Evolutionary conservation across 2,329 filamentous ascomycete genomes (phyloP).

Genomic region (Teratosphaeria gauchensis): DNA sequence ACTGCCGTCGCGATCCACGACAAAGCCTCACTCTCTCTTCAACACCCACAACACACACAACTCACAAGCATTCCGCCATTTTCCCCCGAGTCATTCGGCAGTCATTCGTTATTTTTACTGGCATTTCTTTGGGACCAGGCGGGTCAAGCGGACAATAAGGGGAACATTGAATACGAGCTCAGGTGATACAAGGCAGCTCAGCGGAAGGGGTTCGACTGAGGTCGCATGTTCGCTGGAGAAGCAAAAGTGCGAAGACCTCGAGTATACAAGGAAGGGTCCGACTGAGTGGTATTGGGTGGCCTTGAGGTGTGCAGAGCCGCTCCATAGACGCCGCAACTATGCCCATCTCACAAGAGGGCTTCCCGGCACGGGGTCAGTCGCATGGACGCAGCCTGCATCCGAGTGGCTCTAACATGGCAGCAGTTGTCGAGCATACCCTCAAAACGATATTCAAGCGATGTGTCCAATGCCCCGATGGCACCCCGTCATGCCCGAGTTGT

Average conservation of each 20-base stretch:
- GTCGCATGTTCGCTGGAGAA: not conserved
- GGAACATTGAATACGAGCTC: not conserved
- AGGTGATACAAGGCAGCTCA: not conserved
- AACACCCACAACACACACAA: not conserved
- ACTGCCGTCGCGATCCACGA: too few relatives aligned
- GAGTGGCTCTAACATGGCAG: conserved; percentile 2
- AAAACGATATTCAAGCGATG: conserved; percentile 48
- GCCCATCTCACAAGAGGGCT: not conserved
- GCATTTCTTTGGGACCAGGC: not conserved
- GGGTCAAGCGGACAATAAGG: not conserved
- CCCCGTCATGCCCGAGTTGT: conserved; percentile 54
- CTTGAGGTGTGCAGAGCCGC: not conserved
- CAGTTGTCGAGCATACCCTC: conserved; percentile 17
- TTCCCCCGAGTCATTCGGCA: not conserved
- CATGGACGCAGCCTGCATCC: not conserved
- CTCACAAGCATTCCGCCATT: not conserved
- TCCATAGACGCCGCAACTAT: not conserved
- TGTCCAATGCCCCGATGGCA: conserved; percentile 42
- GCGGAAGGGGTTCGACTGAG: not conserved
- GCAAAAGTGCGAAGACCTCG: too few relatives aligned
- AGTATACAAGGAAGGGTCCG: not conserved
- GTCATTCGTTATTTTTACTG: not conserved
- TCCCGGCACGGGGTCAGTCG: not conserved
- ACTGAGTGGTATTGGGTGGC: not conserved
- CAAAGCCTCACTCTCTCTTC: not conserved